Evolutionary conservation across 768 basidiomycete genomes (phyloP).

Genomic region (Hortiboletus flavorubellus): DNA sequence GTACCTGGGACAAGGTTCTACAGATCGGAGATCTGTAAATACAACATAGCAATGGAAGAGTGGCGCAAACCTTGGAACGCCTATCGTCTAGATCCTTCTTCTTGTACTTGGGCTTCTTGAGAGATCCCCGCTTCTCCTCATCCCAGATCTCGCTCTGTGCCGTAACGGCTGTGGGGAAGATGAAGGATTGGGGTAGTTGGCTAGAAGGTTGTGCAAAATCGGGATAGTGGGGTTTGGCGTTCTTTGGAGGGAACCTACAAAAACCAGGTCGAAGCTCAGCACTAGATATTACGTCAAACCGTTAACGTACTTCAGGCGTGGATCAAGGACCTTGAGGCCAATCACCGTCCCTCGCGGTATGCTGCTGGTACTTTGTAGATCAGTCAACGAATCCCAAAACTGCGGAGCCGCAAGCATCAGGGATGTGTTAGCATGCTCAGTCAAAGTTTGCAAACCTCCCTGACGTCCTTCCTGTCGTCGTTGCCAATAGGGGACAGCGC

Average conservation of each 20-base stretch:
- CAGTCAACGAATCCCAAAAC: slow-evolving; percentile 57
- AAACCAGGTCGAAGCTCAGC: background rate
- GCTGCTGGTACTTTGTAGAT: slow-evolving; percentile 62
- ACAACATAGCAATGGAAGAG: background rate
- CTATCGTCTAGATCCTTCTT: slow-evolving; percentile 88
- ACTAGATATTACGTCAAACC: background rate
- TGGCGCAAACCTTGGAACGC: slow-evolving; percentile 56
- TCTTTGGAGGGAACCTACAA: slow-evolving; percentile 79
- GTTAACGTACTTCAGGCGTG: slow-evolving; percentile 65
- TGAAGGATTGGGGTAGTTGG: slow-evolving; percentile 29
- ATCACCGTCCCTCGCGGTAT: slow-evolving; percentile 73
- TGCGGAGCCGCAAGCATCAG: slow-evolving; percentile 6
- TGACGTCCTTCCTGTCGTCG: slow-evolving; percentile 54
- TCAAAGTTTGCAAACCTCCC: slow-evolving; percentile 41
- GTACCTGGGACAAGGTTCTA: slow-evolving; percentile 81
- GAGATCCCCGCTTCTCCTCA: slow-evolving; percentile 48
- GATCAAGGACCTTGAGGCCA: slow-evolving; percentile 81
- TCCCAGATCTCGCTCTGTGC: slow-evolving; percentile 74
- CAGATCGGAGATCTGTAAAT: background rate
- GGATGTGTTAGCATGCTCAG: background rate
- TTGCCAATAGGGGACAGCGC: slow-evolving; percentile 49
- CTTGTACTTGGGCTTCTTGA: slow-evolving; percentile 65
- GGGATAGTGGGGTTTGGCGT: slow-evolving; percentile 46
- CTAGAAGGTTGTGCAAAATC: slow-evolving; percentile 24
- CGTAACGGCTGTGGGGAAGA: slow-evolving; percentile 52